Conservation (phyloP, 108 stramenopile species). For the Cylindrotheca closterium region DNA sequence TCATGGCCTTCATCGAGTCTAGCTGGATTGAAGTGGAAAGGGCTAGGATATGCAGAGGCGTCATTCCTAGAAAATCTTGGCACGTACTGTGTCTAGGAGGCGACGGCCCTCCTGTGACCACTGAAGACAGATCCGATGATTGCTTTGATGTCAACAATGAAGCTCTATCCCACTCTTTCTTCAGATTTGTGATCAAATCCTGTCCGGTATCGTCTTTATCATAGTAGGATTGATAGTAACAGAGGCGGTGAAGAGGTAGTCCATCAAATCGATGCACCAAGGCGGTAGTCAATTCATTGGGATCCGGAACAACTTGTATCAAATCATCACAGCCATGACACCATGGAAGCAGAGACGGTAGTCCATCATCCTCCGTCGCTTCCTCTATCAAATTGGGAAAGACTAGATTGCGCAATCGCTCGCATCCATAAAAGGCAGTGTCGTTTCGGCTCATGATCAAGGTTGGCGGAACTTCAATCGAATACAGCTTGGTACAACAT, state of each 20-base stretch:
- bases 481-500: not conserved
- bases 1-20: not conserved
- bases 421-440: not conserved
- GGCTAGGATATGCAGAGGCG: not conserved
- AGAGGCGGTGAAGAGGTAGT: not conserved
- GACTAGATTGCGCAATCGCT: not conserved
- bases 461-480: not conserved
- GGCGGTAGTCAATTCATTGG: not conserved
- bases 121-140: not conserved
- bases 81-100: too few relatives aligned
- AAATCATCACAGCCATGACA: not conserved
- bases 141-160: not conserved
- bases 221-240: not conserved
- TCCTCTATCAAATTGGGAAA: too few relatives aligned
- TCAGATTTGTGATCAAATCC: not conserved
- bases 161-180: too few relatives aligned
- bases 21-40: not conserved
- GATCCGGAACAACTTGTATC: not conserved
- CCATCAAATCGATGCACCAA: not conserved
- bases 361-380: too few relatives aligned
- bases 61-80: not conserved
- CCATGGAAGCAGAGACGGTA: too few relatives aligned
- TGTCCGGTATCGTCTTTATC: not conserved
- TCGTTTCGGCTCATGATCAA: not conserved
- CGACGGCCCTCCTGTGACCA: too few relatives aligned